Evolutionary conservation across 176 grass and related monocot species (phyloP).

Genomic region (Musa schizocarpa): DNA sequence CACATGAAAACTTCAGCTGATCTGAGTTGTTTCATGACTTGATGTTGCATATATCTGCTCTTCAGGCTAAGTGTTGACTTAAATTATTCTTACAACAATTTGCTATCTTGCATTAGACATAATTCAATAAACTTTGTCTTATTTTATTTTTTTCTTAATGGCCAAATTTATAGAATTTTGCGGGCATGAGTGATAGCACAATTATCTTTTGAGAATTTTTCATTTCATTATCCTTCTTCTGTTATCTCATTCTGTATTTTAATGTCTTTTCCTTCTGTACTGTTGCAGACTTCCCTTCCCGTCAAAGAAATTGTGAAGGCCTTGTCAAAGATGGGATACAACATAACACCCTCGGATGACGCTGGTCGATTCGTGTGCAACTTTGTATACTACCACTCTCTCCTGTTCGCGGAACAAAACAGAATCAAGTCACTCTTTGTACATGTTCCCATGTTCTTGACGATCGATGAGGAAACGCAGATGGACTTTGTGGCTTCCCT

Average conservation of each 20-base stretch:
- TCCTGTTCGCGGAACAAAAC: conserved; percentile 68
- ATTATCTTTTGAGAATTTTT: too few species aligned
- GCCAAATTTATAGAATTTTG: too few species aligned
- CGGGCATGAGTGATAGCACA: too few species aligned
- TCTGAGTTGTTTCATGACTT: too few species aligned
- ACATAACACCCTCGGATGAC: conserved; percentile 66
- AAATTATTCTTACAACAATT: too few species aligned
- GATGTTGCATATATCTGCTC: too few species aligned
- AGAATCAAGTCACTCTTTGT: conserved; percentile 83
- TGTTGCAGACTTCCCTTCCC: conserved; percentile 55
- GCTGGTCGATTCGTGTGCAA: conserved; percentile 85
- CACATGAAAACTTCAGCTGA: too few species aligned
- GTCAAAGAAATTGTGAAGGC: conserved; percentile 56
- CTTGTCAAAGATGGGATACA: conserved; percentile 71
- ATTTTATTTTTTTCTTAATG: too few species aligned
- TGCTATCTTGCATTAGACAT: too few species aligned
- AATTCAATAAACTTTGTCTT: too few species aligned
- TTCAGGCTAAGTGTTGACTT: too few species aligned
- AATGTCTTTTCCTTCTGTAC: neutral
- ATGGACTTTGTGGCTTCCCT: conserved; percentile 78
- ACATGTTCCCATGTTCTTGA: conserved; percentile 84
- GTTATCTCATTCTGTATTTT: neutral
- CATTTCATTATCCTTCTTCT: too few species aligned
- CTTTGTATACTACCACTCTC: conserved; percentile 87
- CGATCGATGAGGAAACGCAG: conserved; percentile 72